A percentile compares a stretch with the other conserved stretches of the same genome.
Conservation (phyloP, 1,139 yeast species). For the Yamadazyma kanchanaburiensis region DNA sequence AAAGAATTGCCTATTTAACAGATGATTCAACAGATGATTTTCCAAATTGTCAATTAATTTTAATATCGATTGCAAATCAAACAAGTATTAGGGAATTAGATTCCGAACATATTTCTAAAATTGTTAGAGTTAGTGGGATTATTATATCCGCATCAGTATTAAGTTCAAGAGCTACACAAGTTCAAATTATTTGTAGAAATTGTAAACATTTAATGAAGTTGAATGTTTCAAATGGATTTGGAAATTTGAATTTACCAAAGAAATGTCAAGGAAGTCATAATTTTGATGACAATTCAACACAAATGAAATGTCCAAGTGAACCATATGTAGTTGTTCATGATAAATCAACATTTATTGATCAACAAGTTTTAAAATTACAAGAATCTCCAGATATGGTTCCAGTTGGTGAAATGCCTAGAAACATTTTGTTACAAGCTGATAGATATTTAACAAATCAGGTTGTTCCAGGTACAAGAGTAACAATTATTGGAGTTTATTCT, state of each 20-base stretch:
- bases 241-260: conserved; percentile 75
- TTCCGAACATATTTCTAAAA: conserved; percentile 84
- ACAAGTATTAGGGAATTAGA: conserved; percentile 78
- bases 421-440: conserved; percentile 83
- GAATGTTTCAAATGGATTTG: conserved; percentile 70
- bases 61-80: conserved; percentile 70
- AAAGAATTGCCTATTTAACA: conserved; percentile 65
- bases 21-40: conserved; percentile 56
- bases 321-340: conserved; percentile 95
- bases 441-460: conserved; percentile 86
- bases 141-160: conserved; percentile 89
- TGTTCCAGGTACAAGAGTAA: conserved; percentile 93
- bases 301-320: conserved; percentile 78
- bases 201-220: conserved; percentile 79
- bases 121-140: conserved; percentile 90
- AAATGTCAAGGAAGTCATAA: conserved; percentile 65
- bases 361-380: conserved; percentile 88
- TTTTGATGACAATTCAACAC: conserved; percentile 41
- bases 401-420: conserved; percentile 98
- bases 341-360: conserved; percentile 87
- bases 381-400: conserved; percentile 98
- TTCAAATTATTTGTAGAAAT: conserved; percentile 81
- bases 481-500: conserved; percentile 87
- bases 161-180: conserved; percentile 80
- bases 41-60: conserved; percentile 80